A percentile compares a stretch with the other conserved stretches of the same genome.
These are phyloP conservation scores for Trichophyton simii DNA, from an alignment of 2,329 filamentous ascomycete species.

Conservation along the genomic window DNA sequence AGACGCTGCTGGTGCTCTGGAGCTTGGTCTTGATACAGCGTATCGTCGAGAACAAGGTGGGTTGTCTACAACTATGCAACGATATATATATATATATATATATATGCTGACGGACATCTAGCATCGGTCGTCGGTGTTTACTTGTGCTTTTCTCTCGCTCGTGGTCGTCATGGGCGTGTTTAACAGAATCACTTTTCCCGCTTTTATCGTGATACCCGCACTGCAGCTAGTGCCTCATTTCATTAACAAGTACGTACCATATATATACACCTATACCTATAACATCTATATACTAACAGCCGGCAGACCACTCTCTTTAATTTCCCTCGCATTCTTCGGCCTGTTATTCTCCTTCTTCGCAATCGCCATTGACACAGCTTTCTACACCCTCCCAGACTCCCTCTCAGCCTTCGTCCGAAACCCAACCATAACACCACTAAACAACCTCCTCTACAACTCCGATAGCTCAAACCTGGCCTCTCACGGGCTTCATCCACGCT, in stretches of 20 bases:
- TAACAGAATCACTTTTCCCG: conserved; percentile 94
- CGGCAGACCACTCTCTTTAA: conserved; percentile 44
- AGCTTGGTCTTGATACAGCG: conserved; percentile 81
- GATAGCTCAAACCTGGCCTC: conserved; percentile 55
- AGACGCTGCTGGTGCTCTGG: conserved; percentile 88
- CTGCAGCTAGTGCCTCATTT: conserved; percentile 78
- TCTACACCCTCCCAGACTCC: conserved; percentile 46
- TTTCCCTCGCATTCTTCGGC: conserved; percentile 52
- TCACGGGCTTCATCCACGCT: conserved; percentile 67
- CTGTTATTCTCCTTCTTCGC: conserved; percentile 58
- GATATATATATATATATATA: background rate
- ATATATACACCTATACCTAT: background rate
- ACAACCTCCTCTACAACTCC: conserved; percentile 67
- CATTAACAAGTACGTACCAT: conserved; percentile 53
- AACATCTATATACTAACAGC: background rate
- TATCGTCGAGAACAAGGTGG: conserved; percentile 66
- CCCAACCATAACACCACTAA: conserved; percentile 63
- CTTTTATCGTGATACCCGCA: conserved; percentile 75
- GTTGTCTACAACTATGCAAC: conserved; percentile 17
- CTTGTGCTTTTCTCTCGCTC: conserved; percentile 66
- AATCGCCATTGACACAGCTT: conserved; percentile 70
- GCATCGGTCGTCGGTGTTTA: conserved; percentile 62
- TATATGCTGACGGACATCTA: conserved; percentile 23
- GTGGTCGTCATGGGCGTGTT: conserved; percentile 78
- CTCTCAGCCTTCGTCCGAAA: conserved; percentile 33